These are phyloP conservation scores for Solanum chacoense DNA, from an alignment of 305 asterid species.

Conservation along the genomic window DNA sequence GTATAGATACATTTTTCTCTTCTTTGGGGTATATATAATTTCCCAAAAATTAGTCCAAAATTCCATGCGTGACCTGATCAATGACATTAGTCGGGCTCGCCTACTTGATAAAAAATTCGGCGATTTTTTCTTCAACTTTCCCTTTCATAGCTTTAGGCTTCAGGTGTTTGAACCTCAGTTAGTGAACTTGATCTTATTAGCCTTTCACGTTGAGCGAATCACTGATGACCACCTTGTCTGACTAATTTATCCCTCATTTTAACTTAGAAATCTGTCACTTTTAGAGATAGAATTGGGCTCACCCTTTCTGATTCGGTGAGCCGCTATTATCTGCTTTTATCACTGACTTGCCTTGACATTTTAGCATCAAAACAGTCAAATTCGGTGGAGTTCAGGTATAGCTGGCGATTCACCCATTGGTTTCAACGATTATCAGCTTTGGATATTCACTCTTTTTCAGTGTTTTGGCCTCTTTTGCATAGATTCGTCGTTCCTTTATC, in stretches of 20 bases:
- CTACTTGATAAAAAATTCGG: too few relatives aligned
- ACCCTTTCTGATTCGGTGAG: neutral
- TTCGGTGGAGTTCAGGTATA: neutral
- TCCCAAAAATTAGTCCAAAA: too few relatives aligned
- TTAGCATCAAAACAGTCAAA: too few relatives aligned
- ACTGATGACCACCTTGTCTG: neutral
- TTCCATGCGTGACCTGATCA: neutral
- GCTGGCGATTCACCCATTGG: neutral
- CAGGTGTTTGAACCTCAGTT: neutral
- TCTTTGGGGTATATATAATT: too few relatives aligned
- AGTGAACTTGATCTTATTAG: neutral
- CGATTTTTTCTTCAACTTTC: neutral
- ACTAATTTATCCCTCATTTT: neutral
- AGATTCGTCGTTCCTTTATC: neutral
- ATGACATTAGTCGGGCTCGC: neutral
- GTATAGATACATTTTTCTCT: neutral
- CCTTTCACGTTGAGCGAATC: neutral
- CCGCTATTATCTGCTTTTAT: neutral
- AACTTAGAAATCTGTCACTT: neutral
- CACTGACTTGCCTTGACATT: neutral
- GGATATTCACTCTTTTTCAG: too few relatives aligned
- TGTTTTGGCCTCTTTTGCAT: neutral
- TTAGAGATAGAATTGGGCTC: neutral
- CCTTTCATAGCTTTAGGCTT: neutral
- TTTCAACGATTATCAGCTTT: too few relatives aligned